These are phyloP conservation scores for Auriculariales sp. DNA, from an alignment of 768 basidiomycete species.

Conservation along the genomic window DNA sequence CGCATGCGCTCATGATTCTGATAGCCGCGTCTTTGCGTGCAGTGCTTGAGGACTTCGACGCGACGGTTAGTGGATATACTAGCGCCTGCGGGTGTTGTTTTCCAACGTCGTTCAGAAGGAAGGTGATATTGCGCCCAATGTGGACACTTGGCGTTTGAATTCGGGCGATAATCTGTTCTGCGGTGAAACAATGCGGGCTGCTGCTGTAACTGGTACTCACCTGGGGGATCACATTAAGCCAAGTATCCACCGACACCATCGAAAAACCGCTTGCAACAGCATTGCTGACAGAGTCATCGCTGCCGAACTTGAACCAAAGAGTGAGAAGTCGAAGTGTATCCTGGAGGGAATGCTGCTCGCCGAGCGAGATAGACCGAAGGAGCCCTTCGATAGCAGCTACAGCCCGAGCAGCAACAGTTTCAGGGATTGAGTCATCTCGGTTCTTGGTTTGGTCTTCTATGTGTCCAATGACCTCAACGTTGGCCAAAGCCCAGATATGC, in stretches of 20 bases:
- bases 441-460: constrained; percentile 54
- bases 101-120: constrained; percentile 80
- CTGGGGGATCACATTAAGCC: constrained; percentile 98
- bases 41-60: constrained; percentile 84
- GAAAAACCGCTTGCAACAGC: constrained; percentile 81
- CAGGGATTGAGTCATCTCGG: constrained; percentile 40
- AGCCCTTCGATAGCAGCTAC: constrained; percentile 93
- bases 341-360: constrained; percentile 82
- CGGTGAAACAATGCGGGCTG: not conserved
- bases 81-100: constrained; percentile 95
- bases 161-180: constrained; percentile 79
- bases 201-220: constrained; percentile 23
- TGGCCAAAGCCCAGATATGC: constrained; percentile 97
- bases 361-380: constrained; percentile 86
- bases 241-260: constrained; percentile 88
- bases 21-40: constrained; percentile 71
- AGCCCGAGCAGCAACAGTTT: constrained; percentile 63
- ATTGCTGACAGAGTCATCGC: constrained; percentile 75
- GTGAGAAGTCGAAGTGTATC: constrained; percentile 88
- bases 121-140: constrained; percentile 80
- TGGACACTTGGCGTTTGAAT: constrained; percentile 87
- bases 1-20: constrained; percentile 83
- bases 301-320: constrained; percentile 96
- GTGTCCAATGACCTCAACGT: constrained; percentile 82
- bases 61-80: constrained; percentile 90